Percentiles rank a stretch among this genome's conserved stretches.
These are phyloP conservation scores for Talaromyces adpressus DNA, from an alignment of 495 filamentous ascomycete genomes.

Conservation along the genomic window DNA sequence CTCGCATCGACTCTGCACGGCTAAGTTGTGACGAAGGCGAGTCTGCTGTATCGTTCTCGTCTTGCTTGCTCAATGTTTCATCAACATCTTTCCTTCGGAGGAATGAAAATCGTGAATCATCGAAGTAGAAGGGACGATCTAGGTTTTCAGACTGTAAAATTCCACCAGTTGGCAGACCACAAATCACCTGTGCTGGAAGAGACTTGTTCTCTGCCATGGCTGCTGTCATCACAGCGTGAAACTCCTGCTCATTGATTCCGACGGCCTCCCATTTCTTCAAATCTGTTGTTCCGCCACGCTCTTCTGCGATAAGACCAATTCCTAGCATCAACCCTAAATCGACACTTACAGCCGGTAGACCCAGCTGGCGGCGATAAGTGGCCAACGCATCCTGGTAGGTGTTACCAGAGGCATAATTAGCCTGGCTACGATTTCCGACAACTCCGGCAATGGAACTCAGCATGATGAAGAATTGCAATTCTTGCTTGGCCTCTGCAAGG, in stretches of 20 bases:
- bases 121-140: constrained; percentile 12
- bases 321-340: constrained; percentile 21
- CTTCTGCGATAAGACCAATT: constrained; percentile 28
- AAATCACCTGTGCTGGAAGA: constrained; percentile 10
- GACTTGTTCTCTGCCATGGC: constrained; percentile 5
- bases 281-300: constrained; percentile 7
- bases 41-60: not conserved
- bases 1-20: not conserved
- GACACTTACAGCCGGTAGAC: constrained; percentile 18
- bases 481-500: not conserved
- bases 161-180: constrained; percentile 12
- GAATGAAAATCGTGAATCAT: constrained; percentile 12
- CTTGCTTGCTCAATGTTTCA: not conserved
- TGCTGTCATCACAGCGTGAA: constrained; percentile 12
- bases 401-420: constrained; percentile 50
- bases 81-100: constrained; percentile 1
- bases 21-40: not conserved
- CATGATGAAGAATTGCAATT: constrained; percentile 52
- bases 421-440: constrained; percentile 48
- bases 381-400: constrained; percentile 41
- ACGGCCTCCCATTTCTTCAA: constrained; percentile 13
- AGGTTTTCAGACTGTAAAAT: constrained; percentile 8
- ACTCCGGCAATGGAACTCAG: constrained; percentile 47
- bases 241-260: constrained; percentile 15
- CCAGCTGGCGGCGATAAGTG: constrained; percentile 24